These are phyloP conservation scores for Xylaria acuta DNA, from an alignment of 495 filamentous ascomycete genomes.

Conservation along the genomic window DNA sequence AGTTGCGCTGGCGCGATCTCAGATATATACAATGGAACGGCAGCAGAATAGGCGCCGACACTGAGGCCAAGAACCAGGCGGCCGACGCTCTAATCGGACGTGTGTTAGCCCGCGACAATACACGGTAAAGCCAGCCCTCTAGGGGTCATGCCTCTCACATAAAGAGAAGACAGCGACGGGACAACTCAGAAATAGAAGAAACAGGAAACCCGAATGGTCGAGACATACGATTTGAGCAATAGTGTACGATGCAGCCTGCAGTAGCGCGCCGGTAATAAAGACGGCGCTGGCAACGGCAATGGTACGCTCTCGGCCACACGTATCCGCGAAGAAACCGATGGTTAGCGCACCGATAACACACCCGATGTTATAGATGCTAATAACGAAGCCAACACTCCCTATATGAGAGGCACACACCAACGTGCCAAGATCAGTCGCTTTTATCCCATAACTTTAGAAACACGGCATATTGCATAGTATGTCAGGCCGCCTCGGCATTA, in stretches of 20 bases:
- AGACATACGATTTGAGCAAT: constrained; percentile 36
- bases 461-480: too few species aligned
- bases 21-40: constrained; percentile 57
- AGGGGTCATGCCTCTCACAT: background rate
- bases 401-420: background rate
- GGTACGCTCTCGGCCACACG: constrained; percentile 47
- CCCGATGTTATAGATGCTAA: constrained; percentile 45
- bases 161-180: background rate
- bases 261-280: constrained; percentile 44
- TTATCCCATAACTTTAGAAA: background rate
- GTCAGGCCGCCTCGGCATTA: background rate
- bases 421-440: background rate
- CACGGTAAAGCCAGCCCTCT: background rate
- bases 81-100: constrained; percentile 30
- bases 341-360: constrained; percentile 48
- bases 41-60: constrained; percentile 56
- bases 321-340: constrained; percentile 47
- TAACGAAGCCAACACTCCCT: constrained; percentile 37
- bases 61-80: constrained; percentile 48
- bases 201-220: background rate
- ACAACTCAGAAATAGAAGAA: background rate
- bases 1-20: constrained; percentile 58
- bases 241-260: constrained; percentile 35
- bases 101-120: constrained; percentile 13
- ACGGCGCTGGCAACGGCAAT: constrained; percentile 45